Evolutionary conservation across 768 basidiomycete genomes (phyloP), one percentile per base, ranked within the genome.

Genomic region (Brasilioporus rufonigricans): DNA sequence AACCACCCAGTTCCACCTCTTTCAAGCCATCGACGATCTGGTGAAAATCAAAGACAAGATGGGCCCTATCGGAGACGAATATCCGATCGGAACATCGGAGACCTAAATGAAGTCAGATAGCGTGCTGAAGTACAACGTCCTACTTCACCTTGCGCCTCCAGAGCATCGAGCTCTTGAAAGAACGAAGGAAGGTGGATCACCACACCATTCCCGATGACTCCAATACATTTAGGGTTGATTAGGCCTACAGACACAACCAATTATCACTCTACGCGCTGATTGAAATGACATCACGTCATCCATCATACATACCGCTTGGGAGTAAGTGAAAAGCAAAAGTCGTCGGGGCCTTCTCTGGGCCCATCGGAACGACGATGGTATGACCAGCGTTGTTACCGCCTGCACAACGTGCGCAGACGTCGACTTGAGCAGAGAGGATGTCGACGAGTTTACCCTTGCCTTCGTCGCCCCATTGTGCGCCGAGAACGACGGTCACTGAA

Each of bases 311-410:
- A 93, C 96, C 97, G 64, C 89, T 91, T 1, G 97, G 97, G 27
- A 98, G 77, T 16, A 98, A 76, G 77, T 98, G 97, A 73, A 99
- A 99, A 36, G 94, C 94, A 73, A 90, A 98, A 2, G 86, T 93
- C 61, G 82, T 94, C 73, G 85, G 83, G 54, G 83, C 76, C 43
- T 82, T 81, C 56, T 91, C 82, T 44, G 85, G 80, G 12, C 83
- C 81, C 24, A 82, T 71, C 6, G 87, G 86, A 6, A 85, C 91
- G 59, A 99, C 88, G 71, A 99, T 98, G 23, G 97, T 98, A 74
- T 99, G 97, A 2, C 97, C 97, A 23, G 97, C 97, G 69, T 99
- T 99, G 77, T 98, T 98, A 12, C 97, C 97, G 14, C 97, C 97
- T 13, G 97, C 97, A 70, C 93, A 98, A 44, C 97, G 83, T 19